phyloP scores from a whole-genome alignment of 257 asterid species.

The Plantago elongata region DNA sequence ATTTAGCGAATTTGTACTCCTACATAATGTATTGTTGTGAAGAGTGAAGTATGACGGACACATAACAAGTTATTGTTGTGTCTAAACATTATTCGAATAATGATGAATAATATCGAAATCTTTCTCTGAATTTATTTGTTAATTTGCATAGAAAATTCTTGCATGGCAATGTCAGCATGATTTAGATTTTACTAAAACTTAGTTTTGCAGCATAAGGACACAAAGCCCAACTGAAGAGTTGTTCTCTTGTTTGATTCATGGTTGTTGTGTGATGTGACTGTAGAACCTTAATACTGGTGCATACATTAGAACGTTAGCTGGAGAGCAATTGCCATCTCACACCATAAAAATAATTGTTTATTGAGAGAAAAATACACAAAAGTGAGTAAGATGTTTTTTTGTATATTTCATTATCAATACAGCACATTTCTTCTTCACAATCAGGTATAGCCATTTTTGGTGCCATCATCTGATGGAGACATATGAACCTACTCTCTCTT shows the following conservation, averaged over 20 bases:
- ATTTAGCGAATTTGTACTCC: neutral
- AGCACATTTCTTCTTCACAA: conserved; percentile 5
- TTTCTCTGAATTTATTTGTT: neutral
- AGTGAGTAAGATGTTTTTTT: neutral
- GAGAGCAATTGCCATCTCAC: conserved; percentile 18
- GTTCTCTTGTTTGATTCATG: conserved; percentile 2
- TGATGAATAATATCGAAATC: neutral
- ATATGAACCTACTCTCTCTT: conserved; percentile 20
- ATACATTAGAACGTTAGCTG: conserved; percentile 8
- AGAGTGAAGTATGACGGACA: neutral
- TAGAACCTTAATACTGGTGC: conserved; percentile 17
- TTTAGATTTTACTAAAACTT: neutral
- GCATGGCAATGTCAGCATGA: neutral
- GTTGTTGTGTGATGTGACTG: conserved; percentile 35
- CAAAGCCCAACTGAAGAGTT: conserved; percentile 5
- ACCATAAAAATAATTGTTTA: conserved; percentile 1
- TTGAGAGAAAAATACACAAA: neutral
- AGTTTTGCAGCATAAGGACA: conserved; percentile 22
- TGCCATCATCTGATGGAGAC: conserved; percentile 19
- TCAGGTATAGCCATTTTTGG: neutral
- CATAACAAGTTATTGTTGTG: neutral
- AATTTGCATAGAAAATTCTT: too few relatives aligned
- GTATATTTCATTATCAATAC: conserved; percentile 7
- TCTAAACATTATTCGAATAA: neutral
- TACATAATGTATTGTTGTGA: neutral